Conservation (phyloP, 2,329 filamentous ascomycete species). For the Fusarium nurragi region DNA sequence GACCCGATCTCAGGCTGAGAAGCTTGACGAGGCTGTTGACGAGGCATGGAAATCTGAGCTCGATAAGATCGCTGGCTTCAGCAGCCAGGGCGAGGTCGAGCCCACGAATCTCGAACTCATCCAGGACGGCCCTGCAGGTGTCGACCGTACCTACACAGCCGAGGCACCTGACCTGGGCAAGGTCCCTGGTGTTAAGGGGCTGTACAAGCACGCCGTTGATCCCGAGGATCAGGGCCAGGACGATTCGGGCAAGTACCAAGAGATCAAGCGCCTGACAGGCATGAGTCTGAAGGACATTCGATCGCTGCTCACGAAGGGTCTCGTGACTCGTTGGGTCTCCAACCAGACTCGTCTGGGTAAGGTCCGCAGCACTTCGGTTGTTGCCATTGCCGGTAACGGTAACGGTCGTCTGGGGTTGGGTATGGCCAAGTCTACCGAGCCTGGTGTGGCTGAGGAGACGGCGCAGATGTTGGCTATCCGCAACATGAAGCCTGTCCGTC, state of each 20-base stretch:
- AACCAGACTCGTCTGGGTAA: constrained; percentile 99
- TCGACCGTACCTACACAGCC: constrained; percentile 52
- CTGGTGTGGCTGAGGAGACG: constrained; percentile 72
- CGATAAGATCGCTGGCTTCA: constrained; percentile 46
- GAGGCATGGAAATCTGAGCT: constrained; percentile 52
- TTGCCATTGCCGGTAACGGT: constrained; percentile 87
- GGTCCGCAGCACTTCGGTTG: constrained; percentile 77
- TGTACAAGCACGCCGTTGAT: constrained; percentile 60
- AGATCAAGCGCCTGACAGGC: constrained; percentile 65
- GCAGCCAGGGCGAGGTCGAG: constrained; percentile 46
- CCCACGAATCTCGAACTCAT: constrained; percentile 51
- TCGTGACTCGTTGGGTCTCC: constrained; percentile 78
- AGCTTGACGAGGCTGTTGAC: constrained; percentile 52
- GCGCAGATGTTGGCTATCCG: constrained; percentile 83
- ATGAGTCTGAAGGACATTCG: constrained; percentile 63
- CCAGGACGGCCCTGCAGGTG: constrained; percentile 50
- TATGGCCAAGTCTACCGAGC: constrained; percentile 86
- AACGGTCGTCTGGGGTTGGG: constrained; percentile 89
- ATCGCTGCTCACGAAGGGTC: constrained; percentile 71
- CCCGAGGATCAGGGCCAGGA: constrained; percentile 62
- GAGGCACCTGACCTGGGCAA: constrained; percentile 62
- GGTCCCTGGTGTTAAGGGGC: constrained; percentile 62
- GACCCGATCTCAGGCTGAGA: constrained; percentile 49
- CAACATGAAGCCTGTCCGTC: constrained; percentile 90
- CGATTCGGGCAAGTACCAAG: constrained; percentile 60